A percentile compares a stretch with the other conserved stretches of the same genome.
Evolutionary conservation across 2,329 filamentous ascomycete species (phyloP).

Genomic region (Coleophoma cylindrospora): DNA sequence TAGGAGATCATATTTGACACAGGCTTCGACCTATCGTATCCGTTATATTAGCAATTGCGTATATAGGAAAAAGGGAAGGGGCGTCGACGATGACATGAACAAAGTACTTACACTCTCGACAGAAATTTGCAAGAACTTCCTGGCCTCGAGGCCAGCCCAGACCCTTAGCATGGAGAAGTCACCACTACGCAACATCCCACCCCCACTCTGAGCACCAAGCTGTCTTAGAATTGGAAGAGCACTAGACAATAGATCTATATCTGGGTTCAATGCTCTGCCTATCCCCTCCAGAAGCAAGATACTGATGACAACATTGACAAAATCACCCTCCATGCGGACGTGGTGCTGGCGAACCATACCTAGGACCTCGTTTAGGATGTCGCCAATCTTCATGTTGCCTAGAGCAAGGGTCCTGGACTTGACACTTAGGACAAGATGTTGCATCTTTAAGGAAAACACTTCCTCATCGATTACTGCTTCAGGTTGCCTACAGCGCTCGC

Average conservation of each 20-base stretch:
- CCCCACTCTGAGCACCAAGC: slow-evolving; percentile 72
- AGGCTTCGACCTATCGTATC: slow-evolving; percentile 7
- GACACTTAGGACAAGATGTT: slow-evolving; percentile 86
- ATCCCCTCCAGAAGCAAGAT: slow-evolving; percentile 93
- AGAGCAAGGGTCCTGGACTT: slow-evolving; percentile 88
- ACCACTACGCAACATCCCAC: slow-evolving; percentile 63
- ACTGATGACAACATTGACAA: slow-evolving; percentile 95
- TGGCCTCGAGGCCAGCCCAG: slow-evolving; percentile 86
- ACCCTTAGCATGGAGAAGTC: slow-evolving; percentile 84
- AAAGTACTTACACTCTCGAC: slow-evolving; percentile 69
- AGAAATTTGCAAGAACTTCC: slow-evolving; percentile 84
- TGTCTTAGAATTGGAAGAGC: slow-evolving; percentile 87
- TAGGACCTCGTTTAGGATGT: slow-evolving; percentile 86
- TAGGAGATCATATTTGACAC: slow-evolving; percentile 49
- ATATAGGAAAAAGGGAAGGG: slow-evolving; percentile 1
- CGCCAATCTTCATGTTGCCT: slow-evolving; percentile 92
- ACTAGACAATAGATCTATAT: slow-evolving; percentile 79
- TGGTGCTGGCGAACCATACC: slow-evolving; percentile 90
- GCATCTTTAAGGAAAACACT: slow-evolving; percentile 93
- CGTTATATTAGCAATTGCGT: neutral
- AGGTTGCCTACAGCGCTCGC: slow-evolving; percentile 88
- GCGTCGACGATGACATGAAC: neutral
- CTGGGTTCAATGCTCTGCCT: slow-evolving; percentile 77
- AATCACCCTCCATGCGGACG: slow-evolving; percentile 92
- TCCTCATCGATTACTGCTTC: slow-evolving; percentile 85